Percentiles rank a stretch among this genome's conserved stretches.
phyloP scores from a whole-genome alignment of 140 eudicot species.

The Senecio squalidus region DNA sequence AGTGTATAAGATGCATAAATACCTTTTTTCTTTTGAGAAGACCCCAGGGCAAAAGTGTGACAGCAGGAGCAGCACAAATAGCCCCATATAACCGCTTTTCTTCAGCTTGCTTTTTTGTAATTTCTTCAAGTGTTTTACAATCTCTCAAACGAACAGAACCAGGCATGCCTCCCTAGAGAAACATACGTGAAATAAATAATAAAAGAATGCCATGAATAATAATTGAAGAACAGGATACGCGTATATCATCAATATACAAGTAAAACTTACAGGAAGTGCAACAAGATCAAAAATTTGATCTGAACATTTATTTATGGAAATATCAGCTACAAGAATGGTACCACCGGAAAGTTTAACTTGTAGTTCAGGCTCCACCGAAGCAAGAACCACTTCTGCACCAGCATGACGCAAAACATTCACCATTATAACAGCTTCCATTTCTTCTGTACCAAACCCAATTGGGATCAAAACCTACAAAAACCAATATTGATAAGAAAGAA shows the following conservation, averaged over 20 bases:
- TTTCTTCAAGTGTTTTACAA: conserved; percentile 54
- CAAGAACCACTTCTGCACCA: conserved; percentile 75
- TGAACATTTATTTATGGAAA: conserved; percentile 53
- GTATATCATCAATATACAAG: background rate
- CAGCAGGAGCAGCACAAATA: conserved; percentile 99
- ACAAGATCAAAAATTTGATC: conserved; percentile 61
- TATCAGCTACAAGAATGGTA: conserved; percentile 71
- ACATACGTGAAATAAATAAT: conserved; percentile 8
- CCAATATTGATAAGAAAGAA: no score
- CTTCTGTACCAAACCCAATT: conserved; percentile 89
- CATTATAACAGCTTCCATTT: conserved; percentile 88
- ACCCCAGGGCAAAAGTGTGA: conserved; percentile 99
- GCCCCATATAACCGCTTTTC: conserved; percentile 83
- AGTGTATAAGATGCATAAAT: background rate
- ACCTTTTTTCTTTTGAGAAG: conserved; percentile 77
- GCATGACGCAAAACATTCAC: conserved; percentile 71
- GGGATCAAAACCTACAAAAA: conserved; percentile 71
- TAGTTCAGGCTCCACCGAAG: conserved; percentile 85
- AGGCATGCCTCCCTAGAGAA: conserved; percentile 94
- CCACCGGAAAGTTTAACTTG: conserved; percentile 81
- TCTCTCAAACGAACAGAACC: conserved; percentile 92
- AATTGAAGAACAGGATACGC: background rate
- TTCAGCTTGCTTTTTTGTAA: conserved; percentile 81
- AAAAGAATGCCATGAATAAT: background rate
- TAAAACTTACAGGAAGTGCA: conserved; percentile 68